These are phyloP conservation scores for Strigomonas culicis DNA, from an alignment of 208 protist genomes.

Conservation along the genomic window DNA sequence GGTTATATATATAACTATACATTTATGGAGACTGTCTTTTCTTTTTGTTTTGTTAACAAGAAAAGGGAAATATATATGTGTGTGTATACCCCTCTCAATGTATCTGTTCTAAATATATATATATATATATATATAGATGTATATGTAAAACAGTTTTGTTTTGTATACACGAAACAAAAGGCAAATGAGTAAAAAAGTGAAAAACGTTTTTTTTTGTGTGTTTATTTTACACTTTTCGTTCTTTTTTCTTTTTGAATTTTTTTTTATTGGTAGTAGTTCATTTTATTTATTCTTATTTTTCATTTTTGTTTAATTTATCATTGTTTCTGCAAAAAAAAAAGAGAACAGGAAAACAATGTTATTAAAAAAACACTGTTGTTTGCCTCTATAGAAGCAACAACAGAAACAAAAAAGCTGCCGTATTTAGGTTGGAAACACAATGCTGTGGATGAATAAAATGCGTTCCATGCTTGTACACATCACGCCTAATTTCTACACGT, in stretches of 20 bases:
- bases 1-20: neutral
- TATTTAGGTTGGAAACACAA: no score
- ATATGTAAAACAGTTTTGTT: neutral
- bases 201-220: neutral
- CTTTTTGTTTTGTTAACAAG: neutral
- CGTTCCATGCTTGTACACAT: neutral
- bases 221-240: neutral
- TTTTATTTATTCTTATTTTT: slow-evolving; percentile 11
- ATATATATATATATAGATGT: neutral
- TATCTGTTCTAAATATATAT: neutral
- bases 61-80: neutral
- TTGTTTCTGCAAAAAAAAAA: no score
- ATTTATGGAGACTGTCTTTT: neutral
- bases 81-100: neutral
- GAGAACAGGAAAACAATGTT: no score
- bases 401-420: no score
- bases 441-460: no score
- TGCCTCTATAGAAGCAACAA: no score
- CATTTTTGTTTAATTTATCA: neutral
- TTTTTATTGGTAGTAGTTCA: neutral
- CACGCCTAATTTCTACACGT: slow-evolving; percentile 1
- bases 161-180: neutral
- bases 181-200: neutral
- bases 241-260: neutral
- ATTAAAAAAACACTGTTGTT: no score